Evolutionary conservation across 257 asterid genomes (phyloP).

Genomic region (Solanum bulbocastanum): DNA sequence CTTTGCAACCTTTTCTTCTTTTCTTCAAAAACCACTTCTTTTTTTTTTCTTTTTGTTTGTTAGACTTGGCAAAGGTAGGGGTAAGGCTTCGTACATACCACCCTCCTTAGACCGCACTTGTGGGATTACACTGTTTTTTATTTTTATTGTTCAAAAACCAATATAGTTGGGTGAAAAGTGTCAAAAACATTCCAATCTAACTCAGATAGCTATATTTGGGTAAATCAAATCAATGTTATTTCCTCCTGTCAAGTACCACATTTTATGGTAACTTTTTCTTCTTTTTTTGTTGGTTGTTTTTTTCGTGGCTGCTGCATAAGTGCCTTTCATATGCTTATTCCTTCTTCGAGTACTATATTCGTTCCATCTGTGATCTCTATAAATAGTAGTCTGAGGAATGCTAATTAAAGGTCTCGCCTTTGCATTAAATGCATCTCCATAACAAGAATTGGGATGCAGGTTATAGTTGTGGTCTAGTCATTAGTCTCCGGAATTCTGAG

Average conservation of each 20-base stretch:
- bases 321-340: not conserved
- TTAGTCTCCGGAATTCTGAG: not conserved
- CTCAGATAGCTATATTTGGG: not conserved
- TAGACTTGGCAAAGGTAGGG: not conserved
- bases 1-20: not conserved
- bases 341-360: not conserved
- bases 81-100: not conserved
- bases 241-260: not conserved
- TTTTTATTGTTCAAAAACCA: not conserved
- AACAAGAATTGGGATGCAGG: not conserved
- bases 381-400: not conserved
- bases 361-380: not conserved
- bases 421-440: not conserved
- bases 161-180: not conserved
- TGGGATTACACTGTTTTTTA: not conserved
- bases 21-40: not conserved
- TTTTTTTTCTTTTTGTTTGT: not conserved
- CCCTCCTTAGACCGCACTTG: not conserved
- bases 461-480: not conserved
- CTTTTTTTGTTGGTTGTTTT: not conserved
- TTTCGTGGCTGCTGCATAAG: not conserved
- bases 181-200: not conserved
- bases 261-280: not conserved
- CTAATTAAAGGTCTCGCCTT: not conserved
- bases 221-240: not conserved